phyloP scores from a whole-genome alignment of 2,329 filamentous ascomycete species.

The Ophiosphaerella narmari region DNA sequence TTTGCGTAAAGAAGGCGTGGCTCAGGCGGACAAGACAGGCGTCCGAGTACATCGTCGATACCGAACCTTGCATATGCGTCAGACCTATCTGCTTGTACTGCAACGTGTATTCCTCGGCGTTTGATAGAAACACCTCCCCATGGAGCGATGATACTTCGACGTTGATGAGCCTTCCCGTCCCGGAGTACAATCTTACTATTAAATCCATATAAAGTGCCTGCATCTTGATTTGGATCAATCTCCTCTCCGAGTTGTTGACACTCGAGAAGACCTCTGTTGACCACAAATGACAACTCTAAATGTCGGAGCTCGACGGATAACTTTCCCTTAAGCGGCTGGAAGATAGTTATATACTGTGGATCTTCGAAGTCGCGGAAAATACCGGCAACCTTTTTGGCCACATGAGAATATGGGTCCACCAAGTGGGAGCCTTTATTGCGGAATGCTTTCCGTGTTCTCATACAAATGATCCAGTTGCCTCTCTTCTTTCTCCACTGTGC shows the following conservation, averaged over 20 bases:
- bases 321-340: no score
- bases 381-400: constrained; percentile 46
- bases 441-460: constrained; percentile 21
- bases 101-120: constrained; percentile 48
- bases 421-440: constrained; percentile 40
- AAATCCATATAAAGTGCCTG: constrained; percentile 65
- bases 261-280: constrained; percentile 44
- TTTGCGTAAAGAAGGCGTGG: constrained; percentile 61
- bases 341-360: no score
- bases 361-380: constrained; percentile 49
- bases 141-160: constrained; percentile 61
- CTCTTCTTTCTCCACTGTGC: constrained; percentile 46
- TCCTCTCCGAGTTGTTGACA: constrained; percentile 52
- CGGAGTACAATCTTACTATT: constrained; percentile 62
- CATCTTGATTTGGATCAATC: constrained; percentile 59
- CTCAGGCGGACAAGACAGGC: constrained; percentile 63
- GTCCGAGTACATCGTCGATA: constrained; percentile 60
- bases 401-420: constrained; percentile 55
- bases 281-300: no score
- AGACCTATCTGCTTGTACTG: constrained; percentile 41
- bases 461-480: constrained; percentile 48
- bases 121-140: constrained; percentile 46
- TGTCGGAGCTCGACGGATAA: no score
- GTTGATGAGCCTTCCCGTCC: constrained; percentile 45
- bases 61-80: constrained; percentile 55